phyloP scores from a whole-genome alignment of 2,329 filamentous ascomycete species.

The Canariomyces notabilis region DNA sequence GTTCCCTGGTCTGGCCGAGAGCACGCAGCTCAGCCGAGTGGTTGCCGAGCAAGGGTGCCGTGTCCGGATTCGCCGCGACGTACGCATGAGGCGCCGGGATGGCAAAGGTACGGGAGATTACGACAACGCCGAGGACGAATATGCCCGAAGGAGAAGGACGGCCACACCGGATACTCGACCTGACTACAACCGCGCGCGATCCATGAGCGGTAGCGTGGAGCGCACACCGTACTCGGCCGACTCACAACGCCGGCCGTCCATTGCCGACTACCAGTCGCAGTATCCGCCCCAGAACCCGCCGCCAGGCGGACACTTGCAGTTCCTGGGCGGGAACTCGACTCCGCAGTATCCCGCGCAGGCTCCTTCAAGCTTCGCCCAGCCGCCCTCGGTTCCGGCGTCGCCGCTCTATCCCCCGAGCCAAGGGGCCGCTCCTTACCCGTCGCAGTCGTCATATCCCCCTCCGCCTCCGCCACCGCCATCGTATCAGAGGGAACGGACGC shows the following conservation, averaged over 20 bases:
- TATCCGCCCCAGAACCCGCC: conserved; percentile 24
- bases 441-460: conserved; percentile 18
- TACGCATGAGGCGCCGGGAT: conserved; percentile 48
- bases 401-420: conserved; percentile 28
- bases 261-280: conserved; percentile 30
- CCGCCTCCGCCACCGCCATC: conserved; percentile 24
- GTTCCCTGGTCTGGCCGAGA: conserved; percentile 89
- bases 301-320: conserved; percentile 26
- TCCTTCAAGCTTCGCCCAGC: conserved; percentile 22
- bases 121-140: conserved; percentile 30
- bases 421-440: conserved; percentile 12
- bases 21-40: conserved; percentile 79
- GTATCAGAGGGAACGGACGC: conserved; percentile 28
- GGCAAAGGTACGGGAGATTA: conserved; percentile 29
- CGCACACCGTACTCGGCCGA: conserved; percentile 29
- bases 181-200: conserved; percentile 29
- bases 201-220: conserved; percentile 31
- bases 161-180: conserved; percentile 29
- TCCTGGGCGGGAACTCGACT: conserved; percentile 23
- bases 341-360: conserved; percentile 25
- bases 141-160: conserved; percentile 28
- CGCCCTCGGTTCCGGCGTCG: conserved; percentile 31
- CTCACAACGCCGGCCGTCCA: conserved; percentile 30
- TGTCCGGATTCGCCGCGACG: conserved; percentile 86
- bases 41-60: conserved; percentile 96